Evolutionary conservation across 2,329 filamentous ascomycete species (phyloP), one percentile per base, ranked within the genome.

Genomic region (Verticillium klebahnii): DNA sequence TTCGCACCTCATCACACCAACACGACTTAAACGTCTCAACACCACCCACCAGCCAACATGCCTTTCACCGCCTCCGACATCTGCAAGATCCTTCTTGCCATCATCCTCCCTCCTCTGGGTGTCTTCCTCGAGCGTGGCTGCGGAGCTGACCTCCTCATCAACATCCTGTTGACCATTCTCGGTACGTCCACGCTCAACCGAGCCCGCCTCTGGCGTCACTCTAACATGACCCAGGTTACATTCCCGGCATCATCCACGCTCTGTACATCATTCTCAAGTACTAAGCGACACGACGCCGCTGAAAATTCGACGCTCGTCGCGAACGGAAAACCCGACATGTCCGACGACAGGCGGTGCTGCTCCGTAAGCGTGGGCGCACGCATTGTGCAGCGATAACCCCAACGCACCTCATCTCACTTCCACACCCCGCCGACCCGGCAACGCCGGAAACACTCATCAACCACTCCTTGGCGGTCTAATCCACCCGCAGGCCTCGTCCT

Each of bases 61-160:
- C 73, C 84, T 78, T 83, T 86, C 81, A 86, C 84, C 71, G 78
- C 76, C 58, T 36, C 56, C 70, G 84, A 87, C 67, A 85, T 87
- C 69, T 84, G 81, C 83, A 87, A 87, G 78, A 85, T 87, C 83
- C 85, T 96, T 79, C 85, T 96, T 80, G 93, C 93, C 82, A 82
- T 97, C 82, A 81, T 97, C 80, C 87, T 97, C 67, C 93, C 93
- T 62, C 93, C 93, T 74, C 80, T 97, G 61, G 93, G 93, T 81
- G 93, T 97, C 75, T 95, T 96, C 85, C 90, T 97, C 69, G 93
- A 97, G 89, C 88, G 90, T 70, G 93, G 93, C 71, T 96, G 93
- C 80, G 89, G 89, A 74, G 87, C 89, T 68, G 91, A 96, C 75
- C 82, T 97, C 72, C 82, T 94, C 78, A 96, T 97, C 86, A 96